Conservation (phyloP, 2,329 filamentous ascomycete genomes). For the Diaporthe vaccinii region DNA sequence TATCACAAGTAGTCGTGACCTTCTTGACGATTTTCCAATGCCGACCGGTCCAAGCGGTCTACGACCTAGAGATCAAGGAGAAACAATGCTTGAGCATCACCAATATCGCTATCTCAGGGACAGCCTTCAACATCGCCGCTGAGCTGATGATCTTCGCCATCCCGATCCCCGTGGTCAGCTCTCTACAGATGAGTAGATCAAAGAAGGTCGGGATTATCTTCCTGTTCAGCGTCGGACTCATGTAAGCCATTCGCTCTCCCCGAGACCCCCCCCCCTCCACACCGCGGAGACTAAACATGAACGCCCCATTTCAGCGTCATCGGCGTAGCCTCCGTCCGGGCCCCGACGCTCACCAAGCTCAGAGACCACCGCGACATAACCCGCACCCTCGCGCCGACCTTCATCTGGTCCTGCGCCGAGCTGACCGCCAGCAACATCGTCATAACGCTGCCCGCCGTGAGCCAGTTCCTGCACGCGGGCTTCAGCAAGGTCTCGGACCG, state of each 20-base stretch:
- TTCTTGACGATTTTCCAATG: constrained; percentile 21
- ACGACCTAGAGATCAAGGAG: not conserved
- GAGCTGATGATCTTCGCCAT: constrained; percentile 12
- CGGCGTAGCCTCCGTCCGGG: constrained; percentile 15
- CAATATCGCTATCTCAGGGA: constrained; percentile 4
- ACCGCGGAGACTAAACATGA: not conserved
- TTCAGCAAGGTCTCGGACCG: not conserved
- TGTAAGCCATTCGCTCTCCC: not conserved
- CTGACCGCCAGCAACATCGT: constrained; percentile 25
- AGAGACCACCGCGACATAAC: constrained; percentile 21
- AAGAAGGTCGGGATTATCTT: constrained; percentile 15
- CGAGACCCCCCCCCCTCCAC: too few relatives aligned
- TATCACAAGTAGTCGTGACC: constrained; percentile 22
- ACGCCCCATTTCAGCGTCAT: not conserved
- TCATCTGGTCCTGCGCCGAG: constrained; percentile 25
- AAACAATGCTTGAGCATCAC: constrained; percentile 8
- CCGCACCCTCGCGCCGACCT: constrained; percentile 4
- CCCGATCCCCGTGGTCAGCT: constrained; percentile 14
- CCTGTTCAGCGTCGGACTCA: constrained; percentile 17
- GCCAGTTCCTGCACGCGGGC: constrained; percentile 19
- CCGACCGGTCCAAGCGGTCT: not conserved
- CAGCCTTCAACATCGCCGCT: constrained; percentile 20
- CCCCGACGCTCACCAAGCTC: constrained; percentile 1
- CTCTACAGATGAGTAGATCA: constrained; percentile 7
- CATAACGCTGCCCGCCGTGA: constrained; percentile 15